Evolutionary conservation across 495 filamentous ascomycete genomes (phyloP), one percentile per base, ranked within the genome.

Genomic region (Xylaria acuta): DNA sequence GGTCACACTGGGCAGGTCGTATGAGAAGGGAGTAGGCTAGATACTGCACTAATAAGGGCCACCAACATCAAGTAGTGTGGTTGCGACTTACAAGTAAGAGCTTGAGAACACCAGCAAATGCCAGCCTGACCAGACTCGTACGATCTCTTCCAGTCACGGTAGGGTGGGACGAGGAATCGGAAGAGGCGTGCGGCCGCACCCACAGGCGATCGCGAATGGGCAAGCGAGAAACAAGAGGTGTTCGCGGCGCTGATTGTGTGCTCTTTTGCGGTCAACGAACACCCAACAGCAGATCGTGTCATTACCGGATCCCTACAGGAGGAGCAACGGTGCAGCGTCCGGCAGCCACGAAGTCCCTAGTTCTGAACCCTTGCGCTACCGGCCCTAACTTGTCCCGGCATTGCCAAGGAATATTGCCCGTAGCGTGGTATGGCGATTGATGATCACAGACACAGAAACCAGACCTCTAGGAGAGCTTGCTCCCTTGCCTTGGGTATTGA

Each of bases 171-270:
- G 53, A 62, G 67, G 25, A n/a, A 59, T 49, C 54, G 32, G 51
- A 41, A 67, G 65, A 45, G 67, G 32, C 18, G 53, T 69, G 67
- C 67, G 67, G 67, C 67, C 67, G 67, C 67, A 69, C 53, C 7
- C 40, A 60, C 67, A 69, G 67, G 40, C 20, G 32, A 56, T 59
- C 18, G 30, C 36, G 14, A 16, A 34, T 41, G 18, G 27, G 22
- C n/a, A 9, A 8, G 49, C n/a, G 3, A 3, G 20, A 12, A 38
- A 47, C 7, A 45, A 45, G 25, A 34, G 27, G 25, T 22, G 38
- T 22, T 34, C 67, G 16, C 32, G 22, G 38, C 6, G 27, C 53
- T 30, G 51, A 58, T 45, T 5, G 4, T 51, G 53, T 56, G 53
- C 0, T 4, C 5, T 56, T 56, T 32, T 56, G 53, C 27, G 53